Evolutionary conservation across 1,139 yeast genomes (phyloP), one percentile per base, ranked within the genome.

Genomic region (Saccharomyces hybrid): DNA sequence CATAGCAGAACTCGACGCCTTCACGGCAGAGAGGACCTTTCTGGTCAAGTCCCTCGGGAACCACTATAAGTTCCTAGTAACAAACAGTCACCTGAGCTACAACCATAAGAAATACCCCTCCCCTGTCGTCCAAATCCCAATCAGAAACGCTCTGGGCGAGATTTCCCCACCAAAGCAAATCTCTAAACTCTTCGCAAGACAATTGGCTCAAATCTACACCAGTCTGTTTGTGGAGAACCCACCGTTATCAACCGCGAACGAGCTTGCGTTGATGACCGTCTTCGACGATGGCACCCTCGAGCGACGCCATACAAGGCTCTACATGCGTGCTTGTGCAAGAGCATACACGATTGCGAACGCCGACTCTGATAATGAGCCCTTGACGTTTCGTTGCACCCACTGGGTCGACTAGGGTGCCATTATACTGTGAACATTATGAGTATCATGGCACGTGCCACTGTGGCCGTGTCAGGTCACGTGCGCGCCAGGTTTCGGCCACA

Each of bases 391-490:
- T 38, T 38, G 44, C 44, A 38, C 44, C 44, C 44, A 16, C 6
- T 38, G 44, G 44, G 26, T 11, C 9, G 12, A 34, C 19, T 38
- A 11, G 19, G 12, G 21, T 38, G 24, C 44, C 19, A 12, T 16
- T 21, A 21, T 21, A 21, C 21, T 21, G 21, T 21, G 21, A 9
- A 19, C 11, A 19, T 4, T 16, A 26, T 6, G 26, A 38, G n/a
- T 16, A 19, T 8, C 16, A 38, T 38, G 3, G 11, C 44, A 38
- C 44, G 44, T 38, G 44, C 8, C n/a, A 38, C 44, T 16, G 44
- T 38, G 21, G 44, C 44, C 44, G n/a, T 16, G 26, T 38, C 44
- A 38, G 44, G 44, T 38, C 44, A 38, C 44, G 44, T 38, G 44
- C 21, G 21, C 24, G n/a, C 16, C 31, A 4, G 7, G 11, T 16